Conservation (phyloP, 2,329 filamentous ascomycete species). For the Exophiala sideris region DNA sequence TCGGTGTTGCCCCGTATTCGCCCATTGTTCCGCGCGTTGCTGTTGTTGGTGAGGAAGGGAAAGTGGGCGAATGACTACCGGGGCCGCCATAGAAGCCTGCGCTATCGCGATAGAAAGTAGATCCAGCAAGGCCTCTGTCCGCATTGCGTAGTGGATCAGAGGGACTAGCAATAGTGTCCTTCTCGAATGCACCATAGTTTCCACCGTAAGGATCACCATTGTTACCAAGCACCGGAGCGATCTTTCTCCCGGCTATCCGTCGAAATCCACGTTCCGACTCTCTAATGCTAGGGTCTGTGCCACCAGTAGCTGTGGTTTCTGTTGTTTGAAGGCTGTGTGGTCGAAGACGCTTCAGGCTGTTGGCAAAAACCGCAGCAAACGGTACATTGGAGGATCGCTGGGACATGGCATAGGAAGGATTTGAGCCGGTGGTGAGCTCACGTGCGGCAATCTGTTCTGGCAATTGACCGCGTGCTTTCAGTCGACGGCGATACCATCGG, state of each 20-base stretch:
- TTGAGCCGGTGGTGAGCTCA: slow-evolving; percentile 18
- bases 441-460: slow-evolving; percentile 28
- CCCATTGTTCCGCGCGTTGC: slow-evolving; percentile 7
- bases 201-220: slow-evolving; percentile 46
- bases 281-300: slow-evolving; percentile 21
- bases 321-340: slow-evolving; percentile 35
- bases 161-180: slow-evolving; percentile 23
- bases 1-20: not conserved
- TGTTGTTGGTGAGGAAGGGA: slow-evolving; percentile 22
- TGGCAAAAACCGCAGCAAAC: slow-evolving; percentile 38
- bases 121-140: slow-evolving; percentile 26
- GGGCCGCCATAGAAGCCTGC: slow-evolving; percentile 30
- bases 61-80: slow-evolving; percentile 14
- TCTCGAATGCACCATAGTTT: slow-evolving; percentile 29
- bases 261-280: slow-evolving; percentile 48
- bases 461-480: slow-evolving; percentile 27
- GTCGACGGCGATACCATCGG: slow-evolving; percentile 46
- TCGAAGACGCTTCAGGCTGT: slow-evolving; percentile 36
- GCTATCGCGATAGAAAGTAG: slow-evolving; percentile 33
- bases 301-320: slow-evolving; percentile 34
- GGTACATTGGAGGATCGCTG: slow-evolving; percentile 39
- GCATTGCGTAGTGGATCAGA: slow-evolving; percentile 19
- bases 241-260: slow-evolving; percentile 48
- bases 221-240: slow-evolving; percentile 44
- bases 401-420: slow-evolving; percentile 30